Percentiles rank a stretch among this genome's conserved stretches.
Evolutionary conservation across 202 grass and related monocot genomes (phyloP).

Genomic region (Setaria viridis): DNA sequence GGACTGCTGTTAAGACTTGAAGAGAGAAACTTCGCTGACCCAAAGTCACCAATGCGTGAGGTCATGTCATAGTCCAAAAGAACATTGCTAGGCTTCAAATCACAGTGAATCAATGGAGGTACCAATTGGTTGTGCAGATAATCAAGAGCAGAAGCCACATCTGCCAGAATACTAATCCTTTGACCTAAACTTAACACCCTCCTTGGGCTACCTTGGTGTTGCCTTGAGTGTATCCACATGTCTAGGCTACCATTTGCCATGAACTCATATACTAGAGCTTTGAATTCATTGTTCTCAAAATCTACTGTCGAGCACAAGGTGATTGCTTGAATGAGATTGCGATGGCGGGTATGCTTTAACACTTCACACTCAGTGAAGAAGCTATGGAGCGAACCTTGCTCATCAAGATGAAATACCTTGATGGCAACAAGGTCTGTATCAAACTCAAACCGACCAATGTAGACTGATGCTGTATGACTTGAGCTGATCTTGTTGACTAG

Average conservation of each 20-base stretch:
- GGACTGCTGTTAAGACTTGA: neutral
- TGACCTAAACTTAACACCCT: slow-evolving; percentile 47
- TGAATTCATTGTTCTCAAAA: slow-evolving; percentile 50
- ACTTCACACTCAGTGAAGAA: slow-evolving; percentile 46
- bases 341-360: slow-evolving; percentile 37
- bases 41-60: slow-evolving; percentile 49
- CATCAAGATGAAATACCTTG: slow-evolving; percentile 46
- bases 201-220: neutral
- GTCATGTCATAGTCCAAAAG: slow-evolving; percentile 61
- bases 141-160: slow-evolving; percentile 50
- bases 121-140: slow-evolving; percentile 52
- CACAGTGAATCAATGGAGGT: slow-evolving; percentile 53
- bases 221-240: slow-evolving; percentile 45
- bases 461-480: slow-evolving; percentile 40
- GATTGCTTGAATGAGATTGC: slow-evolving; percentile 37
- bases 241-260: slow-evolving; percentile 64
- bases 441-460: slow-evolving; percentile 38
- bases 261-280: slow-evolving; percentile 48
- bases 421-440: slow-evolving; percentile 42
- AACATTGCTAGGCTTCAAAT: slow-evolving; percentile 58
- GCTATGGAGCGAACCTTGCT: slow-evolving; percentile 9
- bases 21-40: slow-evolving; percentile 53
- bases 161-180: slow-evolving; percentile 40
- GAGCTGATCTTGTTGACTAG: slow-evolving; percentile 3
- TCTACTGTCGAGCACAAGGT: slow-evolving; percentile 49